These are phyloP conservation scores for Nepenthes gracilis DNA, from an alignment of 148 eudicot genomes.

Conservation along the genomic window DNA sequence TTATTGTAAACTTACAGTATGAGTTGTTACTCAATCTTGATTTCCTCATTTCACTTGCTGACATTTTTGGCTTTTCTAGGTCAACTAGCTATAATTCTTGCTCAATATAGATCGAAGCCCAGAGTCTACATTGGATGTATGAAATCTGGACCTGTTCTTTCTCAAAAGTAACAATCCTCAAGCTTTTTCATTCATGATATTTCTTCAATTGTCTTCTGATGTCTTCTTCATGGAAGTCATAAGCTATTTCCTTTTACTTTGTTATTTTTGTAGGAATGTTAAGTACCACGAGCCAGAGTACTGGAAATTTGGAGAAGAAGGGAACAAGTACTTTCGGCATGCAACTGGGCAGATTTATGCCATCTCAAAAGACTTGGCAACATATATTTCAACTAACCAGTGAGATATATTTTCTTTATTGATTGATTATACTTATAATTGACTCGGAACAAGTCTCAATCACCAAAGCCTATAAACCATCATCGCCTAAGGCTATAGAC, in stretches of 20 bases:
- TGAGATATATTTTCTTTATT: conserved; percentile 14
- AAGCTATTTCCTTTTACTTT: background rate
- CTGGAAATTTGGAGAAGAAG: conserved; percentile 98
- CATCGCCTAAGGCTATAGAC: no score
- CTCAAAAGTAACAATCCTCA: conserved; percentile 53
- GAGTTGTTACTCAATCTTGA: no score
- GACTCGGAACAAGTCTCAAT: no score
- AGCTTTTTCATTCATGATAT: conserved; percentile 1
- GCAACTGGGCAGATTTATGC: conserved; percentile 99
- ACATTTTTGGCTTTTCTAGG: conserved; percentile 28
- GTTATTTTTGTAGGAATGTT: conserved; percentile 41
- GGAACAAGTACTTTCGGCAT: conserved; percentile 91
- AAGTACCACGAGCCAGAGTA: conserved; percentile 95
- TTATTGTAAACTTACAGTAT: no score
- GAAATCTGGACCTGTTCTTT: conserved; percentile 96
- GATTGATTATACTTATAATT: background rate
- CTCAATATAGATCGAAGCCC: conserved; percentile 73
- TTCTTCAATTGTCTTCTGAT: background rate
- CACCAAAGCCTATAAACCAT: no score
- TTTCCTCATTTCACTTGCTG: background rate
- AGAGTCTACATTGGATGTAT: conserved; percentile 91
- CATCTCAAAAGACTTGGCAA: conserved; percentile 84
- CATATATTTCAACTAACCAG: conserved; percentile 86
- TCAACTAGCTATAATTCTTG: conserved; percentile 76
- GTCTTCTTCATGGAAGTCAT: background rate